Evolutionary conservation across 768 basidiomycete species (phyloP), one percentile per base, ranked within the genome.

Genomic region (Pleurotus djamor): DNA sequence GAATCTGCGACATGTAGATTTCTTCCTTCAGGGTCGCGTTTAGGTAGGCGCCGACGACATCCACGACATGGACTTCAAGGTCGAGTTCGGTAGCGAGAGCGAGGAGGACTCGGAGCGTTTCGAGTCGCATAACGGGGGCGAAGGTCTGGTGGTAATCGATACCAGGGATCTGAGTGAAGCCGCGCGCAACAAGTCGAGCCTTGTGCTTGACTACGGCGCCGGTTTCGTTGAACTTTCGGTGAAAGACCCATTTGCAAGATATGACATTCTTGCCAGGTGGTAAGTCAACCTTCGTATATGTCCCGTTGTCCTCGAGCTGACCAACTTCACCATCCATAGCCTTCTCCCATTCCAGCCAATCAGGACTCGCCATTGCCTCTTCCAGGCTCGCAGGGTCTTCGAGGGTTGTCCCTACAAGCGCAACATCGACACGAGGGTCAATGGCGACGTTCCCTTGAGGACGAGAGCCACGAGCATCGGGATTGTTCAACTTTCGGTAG

Each of bases 1-100:
- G 32, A 1, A 72, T 73, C 16, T 65, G 63, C 28, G 65, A 36
- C 70, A 79, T 74, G 63, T 72, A 80, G 49, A 79, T 72, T 4
- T 60, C 48, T 43, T 66, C 63, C 4, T 59, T 37, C 16, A 60
- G 51, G 36, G 52, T 37, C 58, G 64, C 59, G 32, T 68, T 68
- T 3, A 76, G 68, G 2, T 71, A 63, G 1, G 61, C 59, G 1
- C 61, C 58, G 12, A 63, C 59, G 41, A 78, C 67, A 62, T 79
- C 73, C 8, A 75, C 61, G 34, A 59, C 64, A 47, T 50, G 38
- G 12, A 62, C 56, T 10, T 59, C 43, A 36, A 16, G 50, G 16
- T 59, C 38, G 10, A 48, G 49, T 1, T 14, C n/a, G 16, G 35
- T 41, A 16, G 17, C 17, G 1, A 32, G 9, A 3, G 55, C 38